phyloP scores from a whole-genome alignment of 495 filamentous ascomycete species.

The Lasiosphaeris hirsuta region DNA sequence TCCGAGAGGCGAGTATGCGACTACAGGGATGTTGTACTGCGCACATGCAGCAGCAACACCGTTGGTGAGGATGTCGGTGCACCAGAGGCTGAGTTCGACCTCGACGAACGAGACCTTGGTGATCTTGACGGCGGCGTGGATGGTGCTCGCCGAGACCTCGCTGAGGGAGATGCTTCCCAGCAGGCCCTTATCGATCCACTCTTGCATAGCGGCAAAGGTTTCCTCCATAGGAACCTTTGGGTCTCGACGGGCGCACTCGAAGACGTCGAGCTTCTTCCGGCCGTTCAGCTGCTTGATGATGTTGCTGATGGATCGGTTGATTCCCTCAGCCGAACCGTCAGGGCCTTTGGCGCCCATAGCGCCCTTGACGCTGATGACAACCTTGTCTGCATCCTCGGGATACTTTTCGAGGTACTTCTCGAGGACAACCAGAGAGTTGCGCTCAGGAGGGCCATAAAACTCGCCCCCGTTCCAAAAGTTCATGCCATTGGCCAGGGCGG shows the following conservation, averaged over 20 bases:
- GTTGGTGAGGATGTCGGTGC: slow-evolving; percentile 66
- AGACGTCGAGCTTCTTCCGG: slow-evolving; percentile 80
- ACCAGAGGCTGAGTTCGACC: slow-evolving; percentile 66
- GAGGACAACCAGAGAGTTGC: slow-evolving; percentile 64
- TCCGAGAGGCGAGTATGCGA: slow-evolving; percentile 48
- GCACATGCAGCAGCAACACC: slow-evolving; percentile 69
- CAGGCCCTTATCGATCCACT: slow-evolving; percentile 68
- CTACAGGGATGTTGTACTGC: slow-evolving; percentile 66
- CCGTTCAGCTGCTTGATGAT: slow-evolving; percentile 60
- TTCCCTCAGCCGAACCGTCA: slow-evolving; percentile 60
- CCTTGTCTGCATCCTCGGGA: slow-evolving; percentile 64
- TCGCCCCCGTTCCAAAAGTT: slow-evolving; percentile 81
- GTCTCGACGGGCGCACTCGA: slow-evolving; percentile 74
- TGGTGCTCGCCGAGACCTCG: slow-evolving; percentile 71
- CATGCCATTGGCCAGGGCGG: slow-evolving; percentile 60
- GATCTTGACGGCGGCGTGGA: slow-evolving; percentile 65
- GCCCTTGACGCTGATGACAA: slow-evolving; percentile 65
- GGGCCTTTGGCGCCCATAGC: slow-evolving; percentile 38
- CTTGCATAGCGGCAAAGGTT: slow-evolving; percentile 52
- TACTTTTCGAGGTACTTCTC: slow-evolving; percentile 64
- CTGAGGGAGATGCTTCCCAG: slow-evolving; percentile 71
- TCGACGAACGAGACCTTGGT: slow-evolving; percentile 66
- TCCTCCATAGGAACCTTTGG: slow-evolving; percentile 47
- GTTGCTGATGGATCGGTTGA: slow-evolving; percentile 67
- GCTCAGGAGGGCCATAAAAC: slow-evolving; percentile 70